Evolutionary conservation across 176 grass and related monocot genomes (phyloP), one percentile per base, ranked within the genome.

Genomic region (Triticum urartu): DNA sequence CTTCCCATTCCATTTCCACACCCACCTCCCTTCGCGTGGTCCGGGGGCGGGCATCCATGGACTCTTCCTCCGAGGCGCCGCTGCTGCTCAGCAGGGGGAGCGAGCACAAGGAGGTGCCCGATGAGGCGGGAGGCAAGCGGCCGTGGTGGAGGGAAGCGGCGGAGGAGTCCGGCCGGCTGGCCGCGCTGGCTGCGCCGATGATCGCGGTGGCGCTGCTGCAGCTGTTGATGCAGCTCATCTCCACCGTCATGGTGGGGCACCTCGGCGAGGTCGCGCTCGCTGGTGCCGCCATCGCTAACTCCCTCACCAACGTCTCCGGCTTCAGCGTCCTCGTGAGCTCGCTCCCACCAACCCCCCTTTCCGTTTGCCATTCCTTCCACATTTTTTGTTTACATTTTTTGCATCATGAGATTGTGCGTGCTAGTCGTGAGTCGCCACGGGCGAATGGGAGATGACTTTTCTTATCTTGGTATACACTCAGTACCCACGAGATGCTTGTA

Each of bases 241-340:
- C 93, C 34, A 95, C 82, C 83, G 68, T 92, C 85, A 89, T 95
- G 82, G 93, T 95, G 0, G 93, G 93, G 1, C 93, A 95, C 63
- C 90, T 95, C 48, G 90, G 93, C 64, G 63, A 95, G 88, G 69
- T 95, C 64, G 68, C 90, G 63, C 90, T 95, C 63, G 85, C 93
- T 7, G 88, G 89, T 14, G 77, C 93, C n/a, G 85, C 93, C 59
- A 92, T 92, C 85, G 93, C 93, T 52, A 88, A 47, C 75, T 95
- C 93, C 54, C 90, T 95, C 62, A 91, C 90, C 75, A 80, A 82
- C 68, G 90, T 95, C 88, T 86, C 76, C 56, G 93, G 93, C 77
- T 95, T 95, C 88, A 95, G 93, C 90, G 75, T 95, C 86, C 90
- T 95, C 79, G 92, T 94, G 77, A 85, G 92, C 35, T 52, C 17